Evolutionary conservation across 306 rosid genomes (phyloP), one percentile per base, ranked within the genome.

Genomic region (Fagus crenata): DNA sequence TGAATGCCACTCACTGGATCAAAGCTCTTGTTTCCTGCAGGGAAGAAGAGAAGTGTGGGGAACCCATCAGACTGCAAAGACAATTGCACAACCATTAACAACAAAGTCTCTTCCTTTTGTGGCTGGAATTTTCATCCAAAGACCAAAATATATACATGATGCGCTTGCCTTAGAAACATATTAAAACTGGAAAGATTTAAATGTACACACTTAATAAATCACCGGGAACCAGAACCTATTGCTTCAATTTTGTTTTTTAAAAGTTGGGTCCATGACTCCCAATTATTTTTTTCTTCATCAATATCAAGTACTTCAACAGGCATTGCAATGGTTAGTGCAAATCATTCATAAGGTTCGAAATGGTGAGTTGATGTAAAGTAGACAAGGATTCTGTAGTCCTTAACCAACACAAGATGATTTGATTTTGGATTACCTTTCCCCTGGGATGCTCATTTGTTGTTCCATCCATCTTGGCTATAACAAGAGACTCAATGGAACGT

Each of bases 401-500:
- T 46, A 14, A 46, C 51, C 51, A 46, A 46, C 14, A 46, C 68
- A 53, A 76, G 13, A 80, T 49, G 13, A 80, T 49, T 18, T 74
- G 46, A 75, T 33, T 56, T 77, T 75, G 77, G 40, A 55, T 81
- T 86, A 96, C 99, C 98, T 96, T 92, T 32, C 92, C 99, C 87
- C 97, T 91, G 53, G 96, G 97, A 84, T 96, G 99, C 87, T 96
- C 99, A 71, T 96, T 96, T 84, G 96, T 89, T 75, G 98, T 92
- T 79, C 99, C 99, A 35, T 96, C 98, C 99, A 96, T 96, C 96
- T 92, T 96, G 71, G 96, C 97, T 85, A 96, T 89, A 6, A 96
- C 96, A 58, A 96, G 73, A 60, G 99, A 96, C 7, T 96, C 93
- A 69, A 96, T 79, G 77, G 81, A 80, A 53, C 80, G 90, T 76